Percentiles rank a stretch among this genome's conserved stretches.
Evolutionary conservation across 768 basidiomycete species (phyloP).

Genomic region (Cubamyces lactineus): DNA sequence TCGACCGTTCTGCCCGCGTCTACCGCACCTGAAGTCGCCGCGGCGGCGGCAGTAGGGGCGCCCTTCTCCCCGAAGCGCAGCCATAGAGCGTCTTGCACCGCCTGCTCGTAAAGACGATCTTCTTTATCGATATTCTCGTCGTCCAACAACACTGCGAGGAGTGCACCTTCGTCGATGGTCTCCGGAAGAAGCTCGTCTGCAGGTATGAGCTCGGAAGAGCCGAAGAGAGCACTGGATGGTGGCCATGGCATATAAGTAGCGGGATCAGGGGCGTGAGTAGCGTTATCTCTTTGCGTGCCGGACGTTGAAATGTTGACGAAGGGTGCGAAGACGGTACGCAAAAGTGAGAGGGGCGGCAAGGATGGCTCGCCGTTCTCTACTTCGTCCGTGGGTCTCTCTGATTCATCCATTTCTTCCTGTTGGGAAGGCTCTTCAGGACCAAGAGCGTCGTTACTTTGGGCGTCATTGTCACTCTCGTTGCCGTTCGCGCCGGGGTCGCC

Average conservation of each 20-base stretch:
- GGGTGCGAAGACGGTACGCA: slow-evolving; percentile 42
- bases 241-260: slow-evolving; percentile 30
- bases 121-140: slow-evolving; percentile 45
- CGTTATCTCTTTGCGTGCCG: not conserved
- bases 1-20: not conserved
- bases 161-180: slow-evolving; percentile 41
- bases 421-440: not conserved
- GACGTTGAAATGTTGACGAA: slow-evolving; percentile 38
- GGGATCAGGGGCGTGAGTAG: slow-evolving; percentile 12
- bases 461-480: slow-evolving; percentile 9
- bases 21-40: not conserved
- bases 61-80: slow-evolving; percentile 10
- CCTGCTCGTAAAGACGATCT: slow-evolving; percentile 37
- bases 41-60: not conserved
- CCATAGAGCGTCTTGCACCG: slow-evolving; percentile 49
- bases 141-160: slow-evolving; percentile 45
- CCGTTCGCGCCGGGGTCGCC: slow-evolving; percentile 19
- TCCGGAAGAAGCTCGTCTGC: slow-evolving; percentile 36
- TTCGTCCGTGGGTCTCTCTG: slow-evolving; percentile 15
- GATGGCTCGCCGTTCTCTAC: not conserved
- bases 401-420: slow-evolving; percentile 12
- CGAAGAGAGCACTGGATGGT: slow-evolving; percentile 1
- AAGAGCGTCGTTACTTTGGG: slow-evolving; percentile 3
- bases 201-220: slow-evolving; percentile 17
- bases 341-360: slow-evolving; percentile 22